Evolutionary conservation across 2,329 filamentous ascomycete genomes (phyloP), one percentile per base, ranked within the genome.

Genomic region (Tolypocladium ovalisporum): DNA sequence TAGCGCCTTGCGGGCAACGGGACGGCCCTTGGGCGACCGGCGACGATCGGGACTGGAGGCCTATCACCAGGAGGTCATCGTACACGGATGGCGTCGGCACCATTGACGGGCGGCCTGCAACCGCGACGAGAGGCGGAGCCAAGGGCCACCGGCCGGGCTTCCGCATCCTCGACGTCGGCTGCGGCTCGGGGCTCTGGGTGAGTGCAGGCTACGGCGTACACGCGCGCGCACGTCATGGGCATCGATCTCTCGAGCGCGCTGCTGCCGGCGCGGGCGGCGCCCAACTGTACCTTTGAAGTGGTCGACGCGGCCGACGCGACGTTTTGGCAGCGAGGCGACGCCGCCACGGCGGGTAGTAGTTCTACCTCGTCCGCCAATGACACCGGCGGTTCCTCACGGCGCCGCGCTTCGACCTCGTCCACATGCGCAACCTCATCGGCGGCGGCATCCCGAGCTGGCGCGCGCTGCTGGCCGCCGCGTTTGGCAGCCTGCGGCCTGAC

Each of bases 251-350:
- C 70, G 24, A 69, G 69, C 32, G 72, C 73, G n/a, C 67, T 76
- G 37, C 64, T 73, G 49, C 72, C 70, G 19, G 71, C 66, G 10
- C 66, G 69, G 32, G 77, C 85, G 9, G 83, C 83, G 8, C 75
- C 80, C 22, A 86, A 86, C 62, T 75, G 85, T 27, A 75, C 72
- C 4, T 86, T 85, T 64, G 71, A 81, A 58, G 76, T 86, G 42
- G 80, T 80, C 64, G 82, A 86, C 64, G 75, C 79, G 35, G 79
- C 82, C 59, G 73, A 53, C 34, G 19, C 44, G 80, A 34, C 71
- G 67, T 39, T 39, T 4, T 77, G 74, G 75, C 67, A 66, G 4
- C 64, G 64, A n/a, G n/a, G n/a, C 8, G 60, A 62, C 1, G 62
- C 17, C 8, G 4, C 2, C 27, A 15, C 27, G 2, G 9, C 32